Percentiles rank a stretch among this genome's conserved stretches.
Evolutionary conservation across 192 early-diverging fungal genomes (phyloP).

Genomic region (Oehlia diaphana): DNA sequence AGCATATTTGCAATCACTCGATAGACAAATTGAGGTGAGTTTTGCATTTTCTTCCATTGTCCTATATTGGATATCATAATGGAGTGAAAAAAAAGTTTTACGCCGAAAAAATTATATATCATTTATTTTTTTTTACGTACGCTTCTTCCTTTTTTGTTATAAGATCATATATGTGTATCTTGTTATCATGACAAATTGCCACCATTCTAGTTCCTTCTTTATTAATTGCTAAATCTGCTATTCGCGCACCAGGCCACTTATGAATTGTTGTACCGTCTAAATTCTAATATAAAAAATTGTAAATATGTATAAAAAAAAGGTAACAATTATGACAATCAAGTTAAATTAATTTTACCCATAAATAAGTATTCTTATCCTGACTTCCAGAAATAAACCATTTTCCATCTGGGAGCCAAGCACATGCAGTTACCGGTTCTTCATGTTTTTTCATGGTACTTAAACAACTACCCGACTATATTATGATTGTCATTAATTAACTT

Average conservation of each 20-base stretch:
- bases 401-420: slow-evolving; percentile 87
- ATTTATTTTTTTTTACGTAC: not conserved
- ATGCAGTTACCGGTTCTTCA: slow-evolving; percentile 75
- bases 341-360: slow-evolving; percentile 61
- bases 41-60: slow-evolving; percentile 41
- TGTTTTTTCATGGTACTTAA: slow-evolving; percentile 66
- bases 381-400: slow-evolving; percentile 83
- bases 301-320: not conserved
- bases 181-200: slow-evolving; percentile 62
- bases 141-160: slow-evolving; percentile 25
- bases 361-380: slow-evolving; percentile 71
- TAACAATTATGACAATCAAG: slow-evolving; percentile 13
- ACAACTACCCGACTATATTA: slow-evolving; percentile 59
- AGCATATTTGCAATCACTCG: slow-evolving; percentile 53
- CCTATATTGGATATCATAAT: slow-evolving; percentile 18
- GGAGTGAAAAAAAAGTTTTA: not conserved
- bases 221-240: slow-evolving; percentile 64
- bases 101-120: not conserved
- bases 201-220: slow-evolving; percentile 61
- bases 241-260: slow-evolving; percentile 60
- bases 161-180: slow-evolving; percentile 36
- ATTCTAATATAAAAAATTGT: slow-evolving; percentile 33
- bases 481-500: not conserved
- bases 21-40: slow-evolving; percentile 42
- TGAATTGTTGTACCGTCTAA: slow-evolving; percentile 57